Percentiles rank a stretch among this genome's conserved stretches.
These are phyloP conservation scores for Trametes hirsuta DNA, from an alignment of 1,284 basidiomycete genomes.

Conservation along the genomic window DNA sequence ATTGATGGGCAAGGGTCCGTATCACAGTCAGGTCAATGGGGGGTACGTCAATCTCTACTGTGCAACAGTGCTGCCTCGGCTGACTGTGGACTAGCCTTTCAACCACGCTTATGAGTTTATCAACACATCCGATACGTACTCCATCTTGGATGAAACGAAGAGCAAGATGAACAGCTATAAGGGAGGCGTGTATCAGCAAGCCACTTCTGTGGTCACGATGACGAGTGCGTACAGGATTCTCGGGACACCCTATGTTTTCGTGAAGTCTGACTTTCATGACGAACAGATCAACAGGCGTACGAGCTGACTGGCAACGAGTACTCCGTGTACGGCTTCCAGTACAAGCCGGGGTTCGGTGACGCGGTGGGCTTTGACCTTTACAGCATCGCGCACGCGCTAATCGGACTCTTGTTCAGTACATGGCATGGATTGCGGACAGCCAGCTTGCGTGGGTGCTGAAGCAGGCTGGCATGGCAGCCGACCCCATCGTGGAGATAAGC, in stretches of 20 bases:
- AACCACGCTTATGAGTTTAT: constrained; percentile 46
- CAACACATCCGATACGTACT: constrained; percentile 43
- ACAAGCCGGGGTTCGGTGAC: constrained; percentile 36
- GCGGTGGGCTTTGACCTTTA: constrained; percentile 25
- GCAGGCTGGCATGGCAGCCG: constrained; percentile 70
- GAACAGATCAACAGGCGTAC: constrained; percentile 32
- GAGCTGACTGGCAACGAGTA: constrained; percentile 27
- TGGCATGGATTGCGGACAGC: constrained; percentile 76
- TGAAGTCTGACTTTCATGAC: background rate
- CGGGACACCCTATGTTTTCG: background rate
- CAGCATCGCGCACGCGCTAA: background rate
- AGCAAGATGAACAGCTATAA: constrained; percentile 55
- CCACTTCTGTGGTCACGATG: constrained; percentile 37
- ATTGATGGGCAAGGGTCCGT: constrained; percentile 36
- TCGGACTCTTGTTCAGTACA: constrained; percentile 53
- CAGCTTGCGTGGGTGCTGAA: constrained; percentile 77
- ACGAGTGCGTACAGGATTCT: constrained; percentile 19
- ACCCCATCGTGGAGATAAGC: constrained; percentile 32
- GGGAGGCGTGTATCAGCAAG: constrained; percentile 58
- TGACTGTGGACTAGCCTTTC: constrained; percentile 44
- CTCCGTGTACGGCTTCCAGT: constrained; percentile 34
- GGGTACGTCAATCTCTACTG: constrained; percentile 26
- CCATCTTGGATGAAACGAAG: constrained; percentile 43
- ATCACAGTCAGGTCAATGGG: constrained; percentile 52
- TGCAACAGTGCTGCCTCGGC: background rate